Conservation (phyloP, 1,284 basidiomycete species). For the Fistulinella cinereoalba region DNA sequence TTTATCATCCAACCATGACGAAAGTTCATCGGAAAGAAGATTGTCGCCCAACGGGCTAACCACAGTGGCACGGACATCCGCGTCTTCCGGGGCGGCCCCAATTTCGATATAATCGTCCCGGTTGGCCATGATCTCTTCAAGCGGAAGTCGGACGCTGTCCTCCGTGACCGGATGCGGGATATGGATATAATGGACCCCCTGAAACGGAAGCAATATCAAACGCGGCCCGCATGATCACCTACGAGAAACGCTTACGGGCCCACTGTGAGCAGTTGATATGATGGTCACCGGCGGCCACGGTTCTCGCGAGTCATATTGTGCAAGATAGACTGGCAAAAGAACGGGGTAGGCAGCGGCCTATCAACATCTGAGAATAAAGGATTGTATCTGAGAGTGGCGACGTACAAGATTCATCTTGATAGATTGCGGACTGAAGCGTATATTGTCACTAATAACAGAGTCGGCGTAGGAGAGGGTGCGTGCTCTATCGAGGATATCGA, state of each 20-base stretch:
- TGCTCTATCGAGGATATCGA: conserved; percentile 28
- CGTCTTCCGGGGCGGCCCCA: conserved; percentile 17
- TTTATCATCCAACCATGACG: conserved; percentile 30
- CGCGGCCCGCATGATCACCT: neutral
- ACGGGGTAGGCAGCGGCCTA: conserved; percentile 44
- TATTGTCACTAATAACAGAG: conserved; percentile 24
- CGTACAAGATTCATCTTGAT: conserved; percentile 35
- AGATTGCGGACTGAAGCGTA: conserved; percentile 35
- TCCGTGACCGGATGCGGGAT: conserved; percentile 21
- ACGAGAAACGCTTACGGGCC: conserved; percentile 23
- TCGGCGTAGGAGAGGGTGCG: conserved; percentile 24
- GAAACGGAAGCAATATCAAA: neutral
- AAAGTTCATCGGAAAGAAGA: conserved; percentile 20
- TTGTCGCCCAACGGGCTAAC: conserved; percentile 16
- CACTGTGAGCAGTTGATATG: conserved; percentile 33
- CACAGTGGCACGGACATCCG: conserved; percentile 18
- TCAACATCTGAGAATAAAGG: conserved; percentile 5
- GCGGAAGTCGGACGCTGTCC: conserved; percentile 22
- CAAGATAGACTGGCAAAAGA: conserved; percentile 42
- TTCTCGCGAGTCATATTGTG: conserved; percentile 28
- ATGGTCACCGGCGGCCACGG: conserved; percentile 34
- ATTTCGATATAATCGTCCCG: conserved; percentile 30
- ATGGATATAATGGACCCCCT: conserved; percentile 33
- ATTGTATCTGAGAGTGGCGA: conserved; percentile 1
- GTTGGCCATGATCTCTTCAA: conserved; percentile 26